Percentiles rank a stretch among this genome's conserved stretches.
Conservation (phyloP, 192 early-diverging fungal genomes). For the Coemansia sp. region DNA sequence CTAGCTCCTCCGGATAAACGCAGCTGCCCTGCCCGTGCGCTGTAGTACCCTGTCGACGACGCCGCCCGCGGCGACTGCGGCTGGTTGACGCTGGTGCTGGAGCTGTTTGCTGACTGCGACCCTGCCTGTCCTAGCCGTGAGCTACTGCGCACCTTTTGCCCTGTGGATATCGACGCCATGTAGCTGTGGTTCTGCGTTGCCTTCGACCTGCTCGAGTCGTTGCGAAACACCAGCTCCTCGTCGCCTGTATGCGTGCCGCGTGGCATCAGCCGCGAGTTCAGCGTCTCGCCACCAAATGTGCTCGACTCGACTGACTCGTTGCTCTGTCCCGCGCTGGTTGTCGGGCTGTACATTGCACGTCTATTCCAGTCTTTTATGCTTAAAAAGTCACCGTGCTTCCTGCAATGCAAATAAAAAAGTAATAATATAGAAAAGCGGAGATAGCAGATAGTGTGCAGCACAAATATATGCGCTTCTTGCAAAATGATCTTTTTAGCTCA, state of each 20-base stretch:
- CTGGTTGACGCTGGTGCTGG: conserved; percentile 40
- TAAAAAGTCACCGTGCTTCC: background rate
- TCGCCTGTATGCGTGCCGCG: conserved; percentile 40
- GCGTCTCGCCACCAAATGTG: conserved; percentile 17
- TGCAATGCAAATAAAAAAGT: background rate
- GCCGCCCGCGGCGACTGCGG: conserved; percentile 15
- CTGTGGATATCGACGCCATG: conserved; percentile 50
- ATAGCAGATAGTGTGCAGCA: no score
- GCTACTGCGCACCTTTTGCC: conserved; percentile 39
- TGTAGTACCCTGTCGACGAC: conserved; percentile 24
- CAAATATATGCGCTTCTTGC: background rate
- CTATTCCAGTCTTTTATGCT: conserved; percentile 9
- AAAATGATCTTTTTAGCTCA: background rate
- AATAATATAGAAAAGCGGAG: background rate
- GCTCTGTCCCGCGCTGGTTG: conserved; percentile 36
- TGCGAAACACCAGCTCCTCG: conserved; percentile 51
- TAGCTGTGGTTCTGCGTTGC: conserved; percentile 48
- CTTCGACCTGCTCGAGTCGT: conserved; percentile 45
- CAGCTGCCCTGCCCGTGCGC: conserved; percentile 13
- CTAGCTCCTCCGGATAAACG: conserved; percentile 15
- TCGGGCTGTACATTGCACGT: conserved; percentile 37
- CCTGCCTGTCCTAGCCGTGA: conserved; percentile 14
- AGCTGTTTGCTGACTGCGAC: conserved; percentile 36
- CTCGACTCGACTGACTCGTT: conserved; percentile 36
- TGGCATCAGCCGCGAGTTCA: conserved; percentile 46